phyloP scores from a whole-genome alignment of 2,329 filamentous ascomycete species.

The Pseudogymnoascus sp. region DNA sequence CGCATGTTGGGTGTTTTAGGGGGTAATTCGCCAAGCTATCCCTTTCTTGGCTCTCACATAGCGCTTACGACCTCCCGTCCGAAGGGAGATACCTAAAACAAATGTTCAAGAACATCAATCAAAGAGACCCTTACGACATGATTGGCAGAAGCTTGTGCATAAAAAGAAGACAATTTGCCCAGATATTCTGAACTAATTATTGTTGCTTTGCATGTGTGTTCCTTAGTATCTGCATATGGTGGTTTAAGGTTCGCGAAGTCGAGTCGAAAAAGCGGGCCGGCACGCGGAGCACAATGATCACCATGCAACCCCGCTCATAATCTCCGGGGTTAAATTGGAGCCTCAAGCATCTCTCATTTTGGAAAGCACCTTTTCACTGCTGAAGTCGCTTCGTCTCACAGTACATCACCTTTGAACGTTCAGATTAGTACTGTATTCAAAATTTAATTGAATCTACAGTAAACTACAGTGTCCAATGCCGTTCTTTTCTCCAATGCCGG shows the following conservation, averaged over 20 bases:
- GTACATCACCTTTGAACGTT: not conserved
- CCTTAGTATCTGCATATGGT: not conserved
- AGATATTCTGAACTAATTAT: not conserved
- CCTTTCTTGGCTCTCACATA: constrained; percentile 5
- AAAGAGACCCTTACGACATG: not conserved
- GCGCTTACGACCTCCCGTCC: not conserved
- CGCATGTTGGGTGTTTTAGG: not conserved
- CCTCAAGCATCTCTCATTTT: not conserved
- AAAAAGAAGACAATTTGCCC: not conserved
- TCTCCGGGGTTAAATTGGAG: not conserved
- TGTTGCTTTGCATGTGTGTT: not conserved
- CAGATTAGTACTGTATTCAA: not conserved
- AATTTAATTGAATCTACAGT: not conserved
- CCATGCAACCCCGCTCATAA: not conserved
- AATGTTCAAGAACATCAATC: not conserved
- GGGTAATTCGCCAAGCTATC: not conserved
- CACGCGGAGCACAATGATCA: not conserved
- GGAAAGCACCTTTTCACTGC: not conserved
- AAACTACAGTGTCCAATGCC: not conserved
- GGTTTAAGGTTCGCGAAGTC: not conserved
- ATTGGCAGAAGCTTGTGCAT: not conserved
- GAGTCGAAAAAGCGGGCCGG: not conserved
- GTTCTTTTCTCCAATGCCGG: not conserved
- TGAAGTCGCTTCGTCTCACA: not conserved
- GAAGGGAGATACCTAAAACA: not conserved